A percentile compares a stretch with the other conserved stretches of the same genome.
Evolutionary conservation across 2,329 filamentous ascomycete genomes (phyloP).

Genomic region (Ascochyta pisi): DNA sequence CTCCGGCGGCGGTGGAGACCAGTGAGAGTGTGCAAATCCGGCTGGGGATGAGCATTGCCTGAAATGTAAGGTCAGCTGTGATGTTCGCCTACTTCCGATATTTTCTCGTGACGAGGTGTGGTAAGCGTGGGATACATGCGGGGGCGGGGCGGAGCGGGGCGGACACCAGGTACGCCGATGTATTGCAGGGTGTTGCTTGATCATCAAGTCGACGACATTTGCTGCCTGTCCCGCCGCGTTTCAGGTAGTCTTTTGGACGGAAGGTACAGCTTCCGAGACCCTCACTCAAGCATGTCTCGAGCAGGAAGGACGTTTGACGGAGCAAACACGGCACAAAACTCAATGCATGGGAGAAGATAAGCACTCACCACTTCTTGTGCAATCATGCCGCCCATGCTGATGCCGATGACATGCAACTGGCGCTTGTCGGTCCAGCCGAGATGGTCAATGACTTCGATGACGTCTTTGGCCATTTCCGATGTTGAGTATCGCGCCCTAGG

Average conservation of each 20-base stretch:
- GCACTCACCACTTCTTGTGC: constrained; percentile 74
- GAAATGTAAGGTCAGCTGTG: constrained; percentile 1
- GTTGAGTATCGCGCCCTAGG: constrained; percentile 81
- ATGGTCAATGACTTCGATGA: constrained; percentile 72
- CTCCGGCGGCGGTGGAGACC: constrained; percentile 57
- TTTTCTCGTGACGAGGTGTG: background rate
- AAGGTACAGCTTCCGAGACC: constrained; percentile 34
- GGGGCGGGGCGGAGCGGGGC: constrained; percentile 35
- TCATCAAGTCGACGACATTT: constrained; percentile 23
- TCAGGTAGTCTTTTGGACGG: constrained; percentile 27
- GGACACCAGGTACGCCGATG: constrained; percentile 11
- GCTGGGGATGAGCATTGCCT: constrained; percentile 55
- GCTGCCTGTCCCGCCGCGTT: constrained; percentile 20
- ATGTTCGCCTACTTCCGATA: background rate
- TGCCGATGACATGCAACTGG: constrained; percentile 73
- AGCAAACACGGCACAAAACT: constrained; percentile 11
- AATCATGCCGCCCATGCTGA: constrained; percentile 92
- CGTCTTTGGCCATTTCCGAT: constrained; percentile 81
- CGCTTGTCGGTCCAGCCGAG: constrained; percentile 70
- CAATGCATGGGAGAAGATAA: constrained; percentile 1
- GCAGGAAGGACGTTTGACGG: background rate
- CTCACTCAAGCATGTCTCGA: constrained; percentile 1
- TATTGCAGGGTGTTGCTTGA: constrained; percentile 37
- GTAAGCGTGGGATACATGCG: background rate
- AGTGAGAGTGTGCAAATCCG: constrained; percentile 59